These are phyloP conservation scores for Tulasnella sp. DNA, from an alignment of 768 basidiomycete genomes.

Conservation along the genomic window DNA sequence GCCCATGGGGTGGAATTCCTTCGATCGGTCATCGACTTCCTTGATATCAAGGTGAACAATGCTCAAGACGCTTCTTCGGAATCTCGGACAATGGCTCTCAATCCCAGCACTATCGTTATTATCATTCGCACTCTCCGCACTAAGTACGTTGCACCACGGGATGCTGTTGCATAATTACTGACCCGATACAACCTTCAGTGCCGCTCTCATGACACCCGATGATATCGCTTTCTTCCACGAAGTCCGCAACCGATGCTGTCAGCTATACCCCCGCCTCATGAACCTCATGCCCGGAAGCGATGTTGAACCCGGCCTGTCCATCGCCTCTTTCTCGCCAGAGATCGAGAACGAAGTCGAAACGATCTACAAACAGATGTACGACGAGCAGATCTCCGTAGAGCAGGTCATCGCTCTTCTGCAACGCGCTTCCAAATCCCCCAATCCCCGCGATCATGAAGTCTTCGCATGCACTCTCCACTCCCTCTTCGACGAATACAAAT, in stretches of 20 bases:
- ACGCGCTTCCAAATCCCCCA: conserved; percentile 76
- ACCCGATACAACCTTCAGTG: not conserved
- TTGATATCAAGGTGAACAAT: conserved; percentile 88
- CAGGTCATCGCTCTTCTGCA: conserved; percentile 88
- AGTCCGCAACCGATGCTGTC: conserved; percentile 87
- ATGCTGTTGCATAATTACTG: not conserved
- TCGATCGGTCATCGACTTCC: conserved; percentile 78
- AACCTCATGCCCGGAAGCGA: conserved; percentile 83
- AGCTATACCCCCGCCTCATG: conserved; percentile 95
- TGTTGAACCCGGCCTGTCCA: conserved; percentile 75
- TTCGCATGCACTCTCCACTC: conserved; percentile 99
- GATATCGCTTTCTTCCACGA: conserved; percentile 86
- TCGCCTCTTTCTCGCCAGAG: conserved; percentile 63
- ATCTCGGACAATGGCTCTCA: conserved; percentile 79
- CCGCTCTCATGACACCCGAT: conserved; percentile 60
- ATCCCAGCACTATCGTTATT: conserved; percentile 82
- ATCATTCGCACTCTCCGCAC: conserved; percentile 86
- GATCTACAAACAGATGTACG: conserved; percentile 98
- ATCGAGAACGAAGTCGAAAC: conserved; percentile 90
- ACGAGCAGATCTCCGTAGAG: conserved; percentile 89
- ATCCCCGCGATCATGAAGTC: conserved; percentile 84
- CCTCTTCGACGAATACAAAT: conserved; percentile 99
- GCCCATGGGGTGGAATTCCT: conserved; percentile 82
- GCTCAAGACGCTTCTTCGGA: conserved; percentile 81
- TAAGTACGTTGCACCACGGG: conserved; percentile 50